A percentile compares a stretch with the other conserved stretches of the same genome.
These are phyloP conservation scores for Hura crepitans DNA, from an alignment of 441 rosid genomes.

Conservation along the genomic window DNA sequence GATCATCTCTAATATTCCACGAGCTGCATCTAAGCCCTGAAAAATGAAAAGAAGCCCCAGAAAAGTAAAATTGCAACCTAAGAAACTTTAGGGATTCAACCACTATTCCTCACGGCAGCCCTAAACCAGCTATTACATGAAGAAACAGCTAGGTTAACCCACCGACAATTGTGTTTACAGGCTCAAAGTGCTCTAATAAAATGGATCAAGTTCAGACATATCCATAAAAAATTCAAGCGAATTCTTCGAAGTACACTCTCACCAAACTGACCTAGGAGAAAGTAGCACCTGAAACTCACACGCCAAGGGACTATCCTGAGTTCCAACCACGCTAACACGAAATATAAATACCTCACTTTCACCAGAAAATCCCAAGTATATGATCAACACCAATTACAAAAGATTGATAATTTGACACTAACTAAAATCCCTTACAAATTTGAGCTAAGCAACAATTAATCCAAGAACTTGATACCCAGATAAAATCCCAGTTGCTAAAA, in stretches of 20 bases:
- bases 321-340: neutral
- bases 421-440: neutral
- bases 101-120: neutral
- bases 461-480: neutral
- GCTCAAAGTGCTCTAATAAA: conserved; percentile 12
- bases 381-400: conserved; percentile 12
- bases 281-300: neutral
- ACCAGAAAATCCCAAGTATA: conserved; percentile 12
- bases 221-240: conserved; percentile 13
- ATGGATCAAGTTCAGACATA: neutral
- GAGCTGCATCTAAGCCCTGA: neutral
- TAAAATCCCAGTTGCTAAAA: neutral
- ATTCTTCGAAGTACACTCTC: conserved; percentile 12
- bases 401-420: neutral
- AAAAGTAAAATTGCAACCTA: conserved; percentile 6
- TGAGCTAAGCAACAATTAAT: conserved; percentile 2
- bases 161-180: conserved; percentile 12
- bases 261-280: conserved; percentile 19
- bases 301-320: neutral
- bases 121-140: neutral
- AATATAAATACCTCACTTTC: conserved; percentile 8
- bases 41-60: neutral
- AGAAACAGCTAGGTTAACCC: conserved; percentile 12
- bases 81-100: conserved; percentile 9
- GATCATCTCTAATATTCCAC: conserved; percentile 19